Conservation (phyloP, 768 basidiomycete genomes). For the Leccinum olivaceopallidum region DNA sequence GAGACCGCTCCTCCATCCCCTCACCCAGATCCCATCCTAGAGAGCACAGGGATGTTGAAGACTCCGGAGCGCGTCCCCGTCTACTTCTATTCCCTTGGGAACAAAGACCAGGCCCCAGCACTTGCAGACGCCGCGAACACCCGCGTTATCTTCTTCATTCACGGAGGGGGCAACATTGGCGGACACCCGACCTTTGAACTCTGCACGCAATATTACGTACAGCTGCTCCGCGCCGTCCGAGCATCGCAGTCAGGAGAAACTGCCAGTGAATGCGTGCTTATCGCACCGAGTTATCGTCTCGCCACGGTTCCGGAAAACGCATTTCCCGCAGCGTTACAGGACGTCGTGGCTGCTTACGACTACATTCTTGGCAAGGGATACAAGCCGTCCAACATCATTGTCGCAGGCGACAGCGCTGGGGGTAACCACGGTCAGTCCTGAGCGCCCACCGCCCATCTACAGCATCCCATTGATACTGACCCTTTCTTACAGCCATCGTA, state of each 20-base stretch:
- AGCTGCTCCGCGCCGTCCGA: slow-evolving; percentile 12
- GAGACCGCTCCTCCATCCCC: slow-evolving; percentile 21
- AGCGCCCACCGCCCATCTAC: neutral
- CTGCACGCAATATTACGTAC: slow-evolving; percentile 7
- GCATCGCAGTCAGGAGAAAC: slow-evolving; percentile 1
- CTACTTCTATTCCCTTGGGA: slow-evolving; percentile 19
- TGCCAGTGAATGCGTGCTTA: slow-evolving; percentile 10
- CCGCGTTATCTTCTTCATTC: slow-evolving; percentile 25
- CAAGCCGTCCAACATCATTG: slow-evolving; percentile 13
- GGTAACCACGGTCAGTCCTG: slow-evolving; percentile 23
- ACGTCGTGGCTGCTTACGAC: slow-evolving; percentile 27
- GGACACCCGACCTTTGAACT: slow-evolving; percentile 19
- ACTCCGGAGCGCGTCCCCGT: slow-evolving; percentile 22
- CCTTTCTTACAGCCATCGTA: slow-evolving; percentile 20
- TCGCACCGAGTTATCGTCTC: slow-evolving; percentile 28
- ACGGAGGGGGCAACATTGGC: slow-evolving; percentile 22
- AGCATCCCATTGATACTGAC: neutral
- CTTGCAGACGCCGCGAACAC: neutral
- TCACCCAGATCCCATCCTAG: slow-evolving; percentile 2
- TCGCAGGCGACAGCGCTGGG: slow-evolving; percentile 31
- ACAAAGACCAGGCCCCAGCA: neutral
- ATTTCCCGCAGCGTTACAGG: slow-evolving; percentile 26
- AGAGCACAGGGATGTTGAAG: slow-evolving; percentile 2
- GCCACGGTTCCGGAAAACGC: slow-evolving; percentile 24
- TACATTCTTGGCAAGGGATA: slow-evolving; percentile 26